These are phyloP conservation scores for Aspergillus caelatus DNA, from an alignment of 2,329 filamentous ascomycete species.

Conservation along the genomic window DNA sequence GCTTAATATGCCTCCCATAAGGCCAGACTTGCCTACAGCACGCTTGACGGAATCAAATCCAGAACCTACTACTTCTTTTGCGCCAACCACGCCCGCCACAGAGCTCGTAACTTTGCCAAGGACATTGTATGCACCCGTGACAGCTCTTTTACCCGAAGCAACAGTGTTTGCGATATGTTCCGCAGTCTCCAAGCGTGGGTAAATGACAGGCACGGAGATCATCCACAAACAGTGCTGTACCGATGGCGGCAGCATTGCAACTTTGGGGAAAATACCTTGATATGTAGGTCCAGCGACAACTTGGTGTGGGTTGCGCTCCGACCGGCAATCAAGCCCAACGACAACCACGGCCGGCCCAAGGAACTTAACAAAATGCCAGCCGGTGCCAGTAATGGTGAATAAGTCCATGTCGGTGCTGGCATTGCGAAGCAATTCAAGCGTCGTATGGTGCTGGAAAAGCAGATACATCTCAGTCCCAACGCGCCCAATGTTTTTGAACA, in stretches of 20 bases:
- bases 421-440: constrained; percentile 87
- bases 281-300: constrained; percentile 97
- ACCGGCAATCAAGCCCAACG: constrained; percentile 87
- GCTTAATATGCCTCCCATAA: constrained; percentile 95
- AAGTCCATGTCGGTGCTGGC: constrained; percentile 86
- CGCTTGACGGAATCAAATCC: constrained; percentile 96
- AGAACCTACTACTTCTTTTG: constrained; percentile 87
- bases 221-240: constrained; percentile 98
- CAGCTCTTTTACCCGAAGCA: constrained; percentile 92
- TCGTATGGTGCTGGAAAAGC: constrained; percentile 97
- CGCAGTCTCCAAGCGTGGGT: constrained; percentile 86
- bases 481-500: constrained; percentile 97
- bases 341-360: constrained; percentile 88
- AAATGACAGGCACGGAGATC: constrained; percentile 86
- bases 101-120: constrained; percentile 93
- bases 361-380: constrained; percentile 98
- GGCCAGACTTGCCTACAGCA: constrained; percentile 88
- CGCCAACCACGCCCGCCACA: constrained; percentile 91
- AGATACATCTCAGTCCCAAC: constrained; percentile 98
- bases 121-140: constrained; percentile 95
- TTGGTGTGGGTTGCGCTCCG: constrained; percentile 84
- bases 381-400: constrained; percentile 94
- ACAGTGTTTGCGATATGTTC: constrained; percentile 91
- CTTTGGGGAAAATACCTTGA: constrained; percentile 94
- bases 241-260: constrained; percentile 84